Percentiles rank a stretch among this genome's conserved stretches.
Conservation (phyloP, 2,329 filamentous ascomycete species). For the Sporothrix euskadiensis region DNA sequence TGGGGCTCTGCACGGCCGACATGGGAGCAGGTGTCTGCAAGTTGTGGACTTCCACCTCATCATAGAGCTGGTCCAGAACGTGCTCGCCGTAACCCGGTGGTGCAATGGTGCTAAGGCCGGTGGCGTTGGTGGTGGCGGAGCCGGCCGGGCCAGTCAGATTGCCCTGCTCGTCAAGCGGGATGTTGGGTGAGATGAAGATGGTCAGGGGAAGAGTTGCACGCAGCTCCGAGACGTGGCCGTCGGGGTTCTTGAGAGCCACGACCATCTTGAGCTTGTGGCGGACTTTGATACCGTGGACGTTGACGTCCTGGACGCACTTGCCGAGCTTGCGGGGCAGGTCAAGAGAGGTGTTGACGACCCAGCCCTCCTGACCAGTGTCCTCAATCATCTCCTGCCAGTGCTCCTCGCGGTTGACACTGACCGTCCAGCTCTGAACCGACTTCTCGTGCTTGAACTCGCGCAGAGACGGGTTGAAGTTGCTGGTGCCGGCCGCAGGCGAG, state of each 20-base stretch:
- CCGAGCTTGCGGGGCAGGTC: conserved; percentile 79
- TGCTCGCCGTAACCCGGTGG: conserved; percentile 94
- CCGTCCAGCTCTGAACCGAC: conserved; percentile 61
- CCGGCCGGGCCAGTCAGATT: conserved; percentile 64
- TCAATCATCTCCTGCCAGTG: conserved; percentile 71
- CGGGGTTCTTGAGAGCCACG: conserved; percentile 88
- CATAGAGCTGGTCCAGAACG: conserved; percentile 85
- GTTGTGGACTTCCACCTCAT: conserved; percentile 78
- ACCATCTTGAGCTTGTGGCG: conserved; percentile 90
- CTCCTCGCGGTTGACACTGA: conserved; percentile 56
- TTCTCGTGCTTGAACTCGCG: conserved; percentile 64
- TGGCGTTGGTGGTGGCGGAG: conserved; percentile 47
- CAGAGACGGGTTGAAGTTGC: conserved; percentile 47
- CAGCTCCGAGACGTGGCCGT: conserved; percentile 91
- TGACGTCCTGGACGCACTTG: conserved; percentile 84
- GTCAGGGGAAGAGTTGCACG: conserved; percentile 87
- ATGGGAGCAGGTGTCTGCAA: conserved; percentile 72
- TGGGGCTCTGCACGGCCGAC: conserved; percentile 79
- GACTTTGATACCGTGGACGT: conserved; percentile 85
- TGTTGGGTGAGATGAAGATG: conserved; percentile 92
- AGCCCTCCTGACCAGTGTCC: conserved; percentile 67
- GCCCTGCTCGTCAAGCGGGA: conserved; percentile 85
- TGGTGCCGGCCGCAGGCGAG: conserved; percentile 52
- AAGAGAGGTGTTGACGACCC: conserved; percentile 60
- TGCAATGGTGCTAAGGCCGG: conserved; percentile 60